phyloP scores from a whole-genome alignment of 257 asterid species.

The Voacanga thouarsii region DNA sequence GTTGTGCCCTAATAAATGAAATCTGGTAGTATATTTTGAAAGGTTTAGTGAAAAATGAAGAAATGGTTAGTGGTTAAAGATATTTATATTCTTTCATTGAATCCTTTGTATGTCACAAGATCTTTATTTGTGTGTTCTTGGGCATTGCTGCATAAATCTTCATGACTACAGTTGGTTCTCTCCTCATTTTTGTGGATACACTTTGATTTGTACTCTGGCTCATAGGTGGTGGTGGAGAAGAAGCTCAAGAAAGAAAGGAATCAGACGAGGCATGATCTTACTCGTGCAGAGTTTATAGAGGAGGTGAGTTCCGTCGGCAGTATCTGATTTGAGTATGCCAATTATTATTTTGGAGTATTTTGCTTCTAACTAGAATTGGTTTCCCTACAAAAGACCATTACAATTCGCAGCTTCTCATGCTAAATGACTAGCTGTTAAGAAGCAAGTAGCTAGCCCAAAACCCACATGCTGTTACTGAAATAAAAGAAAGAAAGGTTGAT shows the following conservation, averaged over 20 bases:
- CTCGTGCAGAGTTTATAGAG: slow-evolving; percentile 63
- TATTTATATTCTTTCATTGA: neutral
- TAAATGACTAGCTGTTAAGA: neutral
- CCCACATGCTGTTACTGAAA: neutral
- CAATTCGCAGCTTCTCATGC: neutral
- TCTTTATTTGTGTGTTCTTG: neutral
- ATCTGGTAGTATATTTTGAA: neutral
- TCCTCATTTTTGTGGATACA: neutral
- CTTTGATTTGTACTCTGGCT: slow-evolving; percentile 5
- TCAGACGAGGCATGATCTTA: slow-evolving; percentile 77
- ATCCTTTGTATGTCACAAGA: neutral
- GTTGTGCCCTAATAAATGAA: neutral
- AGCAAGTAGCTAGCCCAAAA: neutral
- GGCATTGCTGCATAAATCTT: neutral
- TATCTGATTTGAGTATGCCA: neutral
- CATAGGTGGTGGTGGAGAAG: slow-evolving; percentile 90
- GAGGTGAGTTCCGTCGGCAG: slow-evolving; percentile 50
- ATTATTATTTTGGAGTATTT: neutral
- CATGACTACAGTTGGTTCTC: neutral
- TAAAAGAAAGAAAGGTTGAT: neutral
- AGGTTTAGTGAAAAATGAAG: neutral
- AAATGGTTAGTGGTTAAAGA: neutral
- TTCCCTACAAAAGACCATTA: neutral
- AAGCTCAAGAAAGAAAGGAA: slow-evolving; percentile 73
- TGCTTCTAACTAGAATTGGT: neutral